Evolutionary conservation across 2,329 filamentous ascomycete species (phyloP), one percentile per base, ranked within the genome.

Genomic region (Pseudonectria foliicola): DNA sequence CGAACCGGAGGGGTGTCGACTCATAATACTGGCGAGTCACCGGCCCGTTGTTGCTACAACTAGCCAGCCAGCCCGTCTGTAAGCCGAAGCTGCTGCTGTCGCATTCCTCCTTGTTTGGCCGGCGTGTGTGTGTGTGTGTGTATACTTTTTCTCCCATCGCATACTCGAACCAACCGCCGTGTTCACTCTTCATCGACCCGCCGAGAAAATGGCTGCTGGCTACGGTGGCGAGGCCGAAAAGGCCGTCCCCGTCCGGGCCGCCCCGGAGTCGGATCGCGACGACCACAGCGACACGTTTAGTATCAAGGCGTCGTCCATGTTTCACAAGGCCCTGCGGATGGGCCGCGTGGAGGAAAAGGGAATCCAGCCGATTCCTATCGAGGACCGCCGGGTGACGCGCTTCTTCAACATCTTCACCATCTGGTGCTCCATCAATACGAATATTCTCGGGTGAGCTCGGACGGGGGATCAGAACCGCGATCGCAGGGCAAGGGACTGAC

Each of bases 391-490:
- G 0, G 57, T 59, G 23, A 62, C 54, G 4, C 53, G 57, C 16
- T 65, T 63, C 39, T 57, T 62, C 46, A 69, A 66, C 25, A 59
- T 67, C 24, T 70, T 70, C 18, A 70, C 67, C 3, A 45, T 70
- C 6, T 71, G 68, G 67, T 67, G 60, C 36, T 68, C 62, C 29
- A 64, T 70, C 46, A 71, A 68, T 44, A 55, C 57, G 33, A 71
- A 70, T 40, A 69, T 70, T 28, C 50, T 70, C 10, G 59, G 60
- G 64, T 66, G 40, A 46, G 60, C 52, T 23, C 24, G 10, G 5
- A 10, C 10, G 13, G 12, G 6, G 14, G 7, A 10, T 16, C n/a
- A 29, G 6, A 6, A 13, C 27, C 27, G 14, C 27, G n/a, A 16
- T 28, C 14, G 8, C 7, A 28, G 13, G 13, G 11, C 8, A n/a